Conservation (phyloP, 257 asterid species). For the Pogostemon cablin region DNA sequence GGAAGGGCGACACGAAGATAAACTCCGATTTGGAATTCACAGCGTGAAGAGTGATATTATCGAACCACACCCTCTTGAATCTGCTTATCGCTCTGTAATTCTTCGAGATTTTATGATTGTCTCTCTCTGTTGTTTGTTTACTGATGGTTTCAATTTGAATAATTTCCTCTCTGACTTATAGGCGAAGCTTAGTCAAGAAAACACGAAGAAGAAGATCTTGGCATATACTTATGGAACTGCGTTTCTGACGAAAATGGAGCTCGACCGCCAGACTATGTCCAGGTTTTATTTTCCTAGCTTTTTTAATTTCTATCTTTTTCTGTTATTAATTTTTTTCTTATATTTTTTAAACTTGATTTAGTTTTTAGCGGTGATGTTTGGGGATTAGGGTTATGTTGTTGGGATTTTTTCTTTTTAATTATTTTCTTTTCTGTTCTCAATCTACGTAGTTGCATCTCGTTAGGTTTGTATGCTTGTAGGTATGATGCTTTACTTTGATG, state of each 20-base stretch:
- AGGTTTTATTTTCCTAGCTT: slow-evolving; percentile 42
- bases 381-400: slow-evolving; percentile 38
- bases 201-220: slow-evolving; percentile 49
- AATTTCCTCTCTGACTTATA: slow-evolving; percentile 35
- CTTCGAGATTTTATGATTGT: neutral
- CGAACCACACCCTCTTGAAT: slow-evolving; percentile 84
- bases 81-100: slow-evolving; percentile 60
- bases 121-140: neutral
- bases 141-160: neutral
- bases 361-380: slow-evolving; percentile 8
- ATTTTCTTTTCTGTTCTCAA: neutral
- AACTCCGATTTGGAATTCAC: slow-evolving; percentile 71
- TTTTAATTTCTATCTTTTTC: neutral
- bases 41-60: slow-evolving; percentile 86
- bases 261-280: slow-evolving; percentile 68
- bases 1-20: slow-evolving; percentile 48
- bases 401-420: slow-evolving; percentile 2
- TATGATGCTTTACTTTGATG: neutral
- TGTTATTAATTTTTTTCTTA: neutral
- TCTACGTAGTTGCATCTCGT: slow-evolving; percentile 18
- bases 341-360: neutral
- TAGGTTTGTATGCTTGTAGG: neutral
- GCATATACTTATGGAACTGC: slow-evolving; percentile 66
- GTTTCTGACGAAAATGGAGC: slow-evolving; percentile 75
- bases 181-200: slow-evolving; percentile 58